These are phyloP conservation scores for Aspergillus cristatus DNA, from an alignment of 495 filamentous ascomycete genomes.

Conservation along the genomic window DNA sequence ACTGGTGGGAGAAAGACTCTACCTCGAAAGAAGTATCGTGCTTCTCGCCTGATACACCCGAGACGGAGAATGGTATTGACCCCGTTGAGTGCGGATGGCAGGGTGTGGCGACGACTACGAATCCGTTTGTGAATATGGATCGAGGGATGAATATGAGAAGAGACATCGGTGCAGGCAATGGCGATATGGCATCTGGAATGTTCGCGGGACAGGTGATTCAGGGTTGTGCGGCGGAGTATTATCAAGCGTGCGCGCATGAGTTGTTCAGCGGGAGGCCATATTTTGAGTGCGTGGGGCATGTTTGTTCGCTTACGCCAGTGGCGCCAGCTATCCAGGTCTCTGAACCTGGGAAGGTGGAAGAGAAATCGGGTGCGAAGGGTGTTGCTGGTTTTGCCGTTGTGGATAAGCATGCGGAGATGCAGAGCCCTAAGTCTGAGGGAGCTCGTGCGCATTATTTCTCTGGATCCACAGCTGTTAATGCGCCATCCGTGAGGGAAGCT, in stretches of 20 bases:
- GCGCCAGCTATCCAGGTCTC: no score
- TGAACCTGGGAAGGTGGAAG: no score
- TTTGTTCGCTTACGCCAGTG: slow-evolving; percentile 32
- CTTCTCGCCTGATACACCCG: slow-evolving; percentile 30
- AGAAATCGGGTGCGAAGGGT: background rate
- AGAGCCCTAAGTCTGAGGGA: background rate
- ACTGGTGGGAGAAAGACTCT: slow-evolving; percentile 34
- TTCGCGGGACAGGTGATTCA: slow-evolving; percentile 22
- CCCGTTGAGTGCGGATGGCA: slow-evolving; percentile 9
- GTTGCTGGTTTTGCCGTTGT: no score
- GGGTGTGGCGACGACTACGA: slow-evolving; percentile 11
- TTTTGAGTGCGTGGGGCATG: slow-evolving; percentile 42
- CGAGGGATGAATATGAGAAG: slow-evolving; percentile 1
- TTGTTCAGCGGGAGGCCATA: slow-evolving; percentile 38
- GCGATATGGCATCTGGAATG: slow-evolving; percentile 14
- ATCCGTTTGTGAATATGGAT: slow-evolving; percentile 12
- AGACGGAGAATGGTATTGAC: slow-evolving; percentile 10
- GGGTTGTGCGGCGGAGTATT: slow-evolving; percentile 44
- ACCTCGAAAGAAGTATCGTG: slow-evolving; percentile 31
- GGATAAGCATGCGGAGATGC: no score
- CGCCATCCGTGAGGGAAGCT: no score
- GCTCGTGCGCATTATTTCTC: no score
- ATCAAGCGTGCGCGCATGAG: slow-evolving; percentile 44
- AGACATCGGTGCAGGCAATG: background rate
- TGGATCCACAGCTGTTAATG: no score